These are phyloP conservation scores for Aphanomyces euteiches DNA, from an alignment of 352 stramenopile species.

Conservation along the genomic window DNA sequence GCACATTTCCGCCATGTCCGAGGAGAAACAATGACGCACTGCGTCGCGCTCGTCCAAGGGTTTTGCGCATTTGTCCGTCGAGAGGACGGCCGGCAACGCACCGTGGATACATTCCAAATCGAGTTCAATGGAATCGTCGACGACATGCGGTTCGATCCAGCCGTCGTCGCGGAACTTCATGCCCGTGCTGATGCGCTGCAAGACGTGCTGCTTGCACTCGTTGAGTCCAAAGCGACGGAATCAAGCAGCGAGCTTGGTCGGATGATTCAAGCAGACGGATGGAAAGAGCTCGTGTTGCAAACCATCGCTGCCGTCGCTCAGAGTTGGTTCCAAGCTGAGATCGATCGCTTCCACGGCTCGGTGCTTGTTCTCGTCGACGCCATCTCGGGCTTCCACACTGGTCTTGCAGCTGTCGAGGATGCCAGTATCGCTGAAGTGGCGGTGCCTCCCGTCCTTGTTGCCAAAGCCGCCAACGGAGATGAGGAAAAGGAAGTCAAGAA, in stretches of 20 bases:
- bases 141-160: constrained; percentile 78
- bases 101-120: constrained; percentile 63
- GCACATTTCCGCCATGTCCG: constrained; percentile 34
- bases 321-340: constrained; percentile 60
- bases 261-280: constrained; percentile 45
- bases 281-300: constrained; percentile 54
- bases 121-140: constrained; percentile 76
- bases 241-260: constrained; percentile 48
- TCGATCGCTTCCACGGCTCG: constrained; percentile 61
- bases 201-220: constrained; percentile 49
- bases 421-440: neutral
- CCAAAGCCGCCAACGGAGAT: neutral
- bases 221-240: constrained; percentile 43
- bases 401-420: neutral
- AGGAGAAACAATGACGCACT: constrained; percentile 31
- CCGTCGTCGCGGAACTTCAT: constrained; percentile 78
- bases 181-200: constrained; percentile 66
- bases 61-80: constrained; percentile 61
- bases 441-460: neutral
- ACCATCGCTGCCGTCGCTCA: constrained; percentile 47
- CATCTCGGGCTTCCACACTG: constrained; percentile 36
- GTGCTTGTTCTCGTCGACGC: constrained; percentile 55
- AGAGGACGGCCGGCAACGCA: constrained; percentile 58
- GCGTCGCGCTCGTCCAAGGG: constrained; percentile 37
- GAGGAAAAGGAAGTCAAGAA: constrained; percentile 6